Evolutionary conservation across 2,329 filamentous ascomycete genomes (phyloP), one percentile per base, ranked within the genome.

Genomic region (Talaromyces rugulosus): DNA sequence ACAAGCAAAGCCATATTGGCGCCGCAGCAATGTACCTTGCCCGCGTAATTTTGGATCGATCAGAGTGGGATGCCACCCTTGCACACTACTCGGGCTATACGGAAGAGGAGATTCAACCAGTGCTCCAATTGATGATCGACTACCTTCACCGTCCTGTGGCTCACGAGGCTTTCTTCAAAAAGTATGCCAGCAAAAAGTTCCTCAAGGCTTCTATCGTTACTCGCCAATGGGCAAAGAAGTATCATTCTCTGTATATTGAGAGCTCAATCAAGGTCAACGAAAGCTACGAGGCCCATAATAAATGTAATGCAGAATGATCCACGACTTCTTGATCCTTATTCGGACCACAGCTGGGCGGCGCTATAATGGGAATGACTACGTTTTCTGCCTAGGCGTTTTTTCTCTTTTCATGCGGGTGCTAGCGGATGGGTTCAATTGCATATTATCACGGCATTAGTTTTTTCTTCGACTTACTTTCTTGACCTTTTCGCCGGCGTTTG

Each of bases 131-230:
- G 64, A 97, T 99, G 93, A 87, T 99, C 64, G 93, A 99, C 77
- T 99, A 99, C 75, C 88, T 99, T 44, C 90, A 90, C 63, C 88
- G 91, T 12, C 95, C 94, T 30, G 90, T 97, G 59, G 86, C 89
- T 51, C 95, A 99, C 73, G 94, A 98, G 75, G 96, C 95, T 42
- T 97, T 99, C 83, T 98, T 97, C 85, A 96, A 96, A 86, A 99
- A 99, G 80, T 99, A 99, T 76, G 95, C 95, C 61, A 96, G 92
- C 86, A 99, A 98, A 84, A 97, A 96, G 80, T 99, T 98, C 80
- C 81, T 98, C 71, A 99, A 99, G 82, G 93, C 92, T 69, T 97
- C 94, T 30, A 92, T 98, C 70, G 83, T 96, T 64, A 90, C 93
- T 40, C 91, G 94, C 70, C 87, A 90, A 72, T 99, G 95, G 95